Percentiles rank a stretch among this genome's conserved stretches.
Conservation (phyloP, 2,329 filamentous ascomycete species). For the Didymella segeticola region DNA sequence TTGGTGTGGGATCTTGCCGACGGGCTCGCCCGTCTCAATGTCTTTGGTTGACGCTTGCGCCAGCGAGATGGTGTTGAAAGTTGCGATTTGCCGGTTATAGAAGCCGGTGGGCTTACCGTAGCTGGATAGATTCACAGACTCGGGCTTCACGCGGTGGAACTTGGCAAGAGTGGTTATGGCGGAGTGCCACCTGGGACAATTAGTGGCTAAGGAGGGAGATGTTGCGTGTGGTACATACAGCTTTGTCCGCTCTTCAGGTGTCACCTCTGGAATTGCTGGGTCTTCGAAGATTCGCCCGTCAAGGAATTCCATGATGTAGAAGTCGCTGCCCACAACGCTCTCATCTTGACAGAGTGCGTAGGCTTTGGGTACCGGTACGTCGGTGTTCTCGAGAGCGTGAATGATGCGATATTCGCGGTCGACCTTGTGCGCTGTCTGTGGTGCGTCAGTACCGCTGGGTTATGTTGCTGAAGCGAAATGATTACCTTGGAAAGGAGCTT, state of each 20-base stretch:
- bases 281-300: slow-evolving; percentile 94
- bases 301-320: slow-evolving; percentile 97
- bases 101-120: slow-evolving; percentile 81
- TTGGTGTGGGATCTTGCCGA: slow-evolving; percentile 85
- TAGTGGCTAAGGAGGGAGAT: slow-evolving; percentile 26
- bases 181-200: slow-evolving; percentile 71
- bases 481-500: slow-evolving; percentile 72
- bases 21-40: slow-evolving; percentile 74
- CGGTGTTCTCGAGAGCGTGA: slow-evolving; percentile 77
- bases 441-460: not conserved
- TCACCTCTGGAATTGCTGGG: slow-evolving; percentile 77
- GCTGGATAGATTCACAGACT: slow-evolving; percentile 68
- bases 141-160: slow-evolving; percentile 77
- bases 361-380: slow-evolving; percentile 84
- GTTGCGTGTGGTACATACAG: no score
- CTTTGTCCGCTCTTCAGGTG: slow-evolving; percentile 70
- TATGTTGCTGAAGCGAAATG: no score
- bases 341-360: slow-evolving; percentile 87
- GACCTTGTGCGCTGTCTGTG: slow-evolving; percentile 89
- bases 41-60: slow-evolving; percentile 80
- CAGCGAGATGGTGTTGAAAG: slow-evolving; percentile 78
- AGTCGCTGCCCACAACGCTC: slow-evolving; percentile 82
- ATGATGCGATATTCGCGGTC: slow-evolving; percentile 95
- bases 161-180: slow-evolving; percentile 83
- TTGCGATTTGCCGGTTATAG: slow-evolving; percentile 84